phyloP scores from a whole-genome alignment of 1,284 basidiomycete genomes.

The Ceratobasidium sp. region DNA sequence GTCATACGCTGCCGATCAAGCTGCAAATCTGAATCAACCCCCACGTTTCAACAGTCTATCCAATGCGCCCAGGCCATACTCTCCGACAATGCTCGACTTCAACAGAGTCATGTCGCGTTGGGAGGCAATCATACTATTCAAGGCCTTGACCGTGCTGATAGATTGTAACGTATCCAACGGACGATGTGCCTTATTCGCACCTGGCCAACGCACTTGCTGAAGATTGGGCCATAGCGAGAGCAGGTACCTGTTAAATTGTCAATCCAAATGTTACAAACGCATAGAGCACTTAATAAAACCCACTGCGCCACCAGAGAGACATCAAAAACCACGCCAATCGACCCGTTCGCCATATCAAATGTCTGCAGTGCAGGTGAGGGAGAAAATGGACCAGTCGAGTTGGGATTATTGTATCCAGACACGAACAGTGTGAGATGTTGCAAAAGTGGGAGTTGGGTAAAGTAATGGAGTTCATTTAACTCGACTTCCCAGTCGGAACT shows the following conservation, averaged over 20 bases:
- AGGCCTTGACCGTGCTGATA: neutral
- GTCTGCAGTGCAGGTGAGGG: neutral
- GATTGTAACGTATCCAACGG: neutral
- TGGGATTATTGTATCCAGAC: neutral
- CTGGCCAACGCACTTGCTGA: neutral
- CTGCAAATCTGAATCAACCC: no score
- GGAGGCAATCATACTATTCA: neutral
- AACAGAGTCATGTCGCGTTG: neutral
- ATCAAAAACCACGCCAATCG: neutral
- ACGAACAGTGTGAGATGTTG: neutral
- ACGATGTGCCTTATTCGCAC: neutral
- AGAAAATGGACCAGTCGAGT: neutral
- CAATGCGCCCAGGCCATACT: neutral
- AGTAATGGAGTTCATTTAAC: neutral
- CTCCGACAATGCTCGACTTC: neutral
- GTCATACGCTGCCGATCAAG: no score
- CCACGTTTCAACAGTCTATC: neutral
- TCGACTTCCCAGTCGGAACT: neutral
- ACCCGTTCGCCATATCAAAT: neutral
- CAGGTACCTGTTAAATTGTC: neutral
- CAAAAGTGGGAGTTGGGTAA: neutral
- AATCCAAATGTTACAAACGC: neutral
- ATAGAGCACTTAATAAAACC: neutral
- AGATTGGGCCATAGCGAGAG: neutral
- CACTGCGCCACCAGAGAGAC: neutral